Percentiles rank a stretch among this genome's conserved stretches.
These are phyloP conservation scores for Tolypocladium amazonense DNA, from an alignment of 2,329 filamentous ascomycete species.

Conservation along the genomic window DNA sequence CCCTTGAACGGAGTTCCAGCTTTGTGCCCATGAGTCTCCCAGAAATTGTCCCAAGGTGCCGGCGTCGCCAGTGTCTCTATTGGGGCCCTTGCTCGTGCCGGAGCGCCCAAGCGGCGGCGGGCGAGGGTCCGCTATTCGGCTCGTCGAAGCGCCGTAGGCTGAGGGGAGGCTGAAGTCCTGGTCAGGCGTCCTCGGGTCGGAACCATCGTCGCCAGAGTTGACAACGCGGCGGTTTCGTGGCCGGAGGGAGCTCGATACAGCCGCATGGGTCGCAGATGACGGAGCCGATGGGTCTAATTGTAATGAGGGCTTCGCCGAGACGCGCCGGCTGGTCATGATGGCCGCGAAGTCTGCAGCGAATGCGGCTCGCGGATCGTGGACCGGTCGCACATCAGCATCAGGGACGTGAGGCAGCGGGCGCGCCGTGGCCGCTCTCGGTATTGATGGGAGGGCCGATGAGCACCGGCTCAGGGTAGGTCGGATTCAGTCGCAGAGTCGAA, in stretches of 20 bases:
- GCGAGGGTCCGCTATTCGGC: constrained; percentile 34
- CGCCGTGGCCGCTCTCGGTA: not conserved
- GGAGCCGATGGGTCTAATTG: constrained; percentile 36
- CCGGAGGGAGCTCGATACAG: constrained; percentile 29
- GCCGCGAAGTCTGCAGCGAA: constrained; percentile 20
- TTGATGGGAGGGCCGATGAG: not conserved
- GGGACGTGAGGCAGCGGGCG: constrained; percentile 6
- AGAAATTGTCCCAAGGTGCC: constrained; percentile 30
- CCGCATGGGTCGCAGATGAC: constrained; percentile 28
- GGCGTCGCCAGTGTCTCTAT: constrained; percentile 19
- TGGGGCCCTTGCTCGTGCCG: constrained; percentile 11
- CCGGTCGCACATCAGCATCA: constrained; percentile 21
- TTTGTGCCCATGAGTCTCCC: constrained; percentile 40
- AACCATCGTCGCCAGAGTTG: constrained; percentile 18
- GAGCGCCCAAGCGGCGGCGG: constrained; percentile 35
- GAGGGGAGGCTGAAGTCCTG: constrained; percentile 15
- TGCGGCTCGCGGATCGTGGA: constrained; percentile 13
- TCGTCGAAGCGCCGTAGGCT: constrained; percentile 24
- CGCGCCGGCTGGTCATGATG: constrained; percentile 25
- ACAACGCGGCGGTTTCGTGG: constrained; percentile 40
- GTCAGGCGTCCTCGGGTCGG: constrained; percentile 18
- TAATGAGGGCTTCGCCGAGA: constrained; percentile 18
- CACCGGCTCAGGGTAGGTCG: not conserved
- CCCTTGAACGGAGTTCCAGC: constrained; percentile 45
- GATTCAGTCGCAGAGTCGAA: not conserved